Base-by-base conservation (phyloP, 495 filamentous ascomycete genomes). In the Talaromyces adpressus region DNA sequence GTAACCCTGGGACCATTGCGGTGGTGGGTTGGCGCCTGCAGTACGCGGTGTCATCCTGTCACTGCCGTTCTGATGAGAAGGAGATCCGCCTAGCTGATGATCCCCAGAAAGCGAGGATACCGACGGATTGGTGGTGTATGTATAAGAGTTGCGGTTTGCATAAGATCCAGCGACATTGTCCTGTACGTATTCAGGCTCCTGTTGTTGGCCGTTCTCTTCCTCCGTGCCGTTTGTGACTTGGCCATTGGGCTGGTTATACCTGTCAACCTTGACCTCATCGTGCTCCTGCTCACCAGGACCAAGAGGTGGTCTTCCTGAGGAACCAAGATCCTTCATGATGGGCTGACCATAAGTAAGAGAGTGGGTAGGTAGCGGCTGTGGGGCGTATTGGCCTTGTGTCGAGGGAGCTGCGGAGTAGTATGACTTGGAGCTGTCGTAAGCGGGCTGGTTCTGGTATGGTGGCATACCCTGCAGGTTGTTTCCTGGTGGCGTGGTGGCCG, bases 261-360 rank as follows among this genome's bases (percentile, higher is more conserved):
- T 70, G 84, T 93, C 66, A 79, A 72, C 75, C 73, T 96, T 93
- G n/a, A 81, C 70, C 64, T 95, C 91, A 14, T 75, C 67, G 52
- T 85, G 78, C 57, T 93, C 90, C 12, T 79, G 67, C 59, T 87
- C 85, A 2, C 79, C 64, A 22, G 81, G 85, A 4, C 80, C 72
- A 32, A 79, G 76, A 22, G 82, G 68, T 6, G 82, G 77, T 53
- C 89, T 80, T 58, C 79, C 83, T 3, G 93, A 93, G 8, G 93
- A 93, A 0, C 89, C 92, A 92, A 98, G 97, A 59, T 97, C 93
- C 77, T 93, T 96, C 65, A 92, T 79, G 68, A 96, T 96, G 5
- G 80, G 72, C 51, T 83, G 82, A 1, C 83, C 79, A 70, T 93
- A 96, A 53, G 84, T 79, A 75, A 93, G 87, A n/a, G 85, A 85